Conservation (phyloP, 2,329 filamentous ascomycete genomes). For the Boeremia exigua region DNA sequence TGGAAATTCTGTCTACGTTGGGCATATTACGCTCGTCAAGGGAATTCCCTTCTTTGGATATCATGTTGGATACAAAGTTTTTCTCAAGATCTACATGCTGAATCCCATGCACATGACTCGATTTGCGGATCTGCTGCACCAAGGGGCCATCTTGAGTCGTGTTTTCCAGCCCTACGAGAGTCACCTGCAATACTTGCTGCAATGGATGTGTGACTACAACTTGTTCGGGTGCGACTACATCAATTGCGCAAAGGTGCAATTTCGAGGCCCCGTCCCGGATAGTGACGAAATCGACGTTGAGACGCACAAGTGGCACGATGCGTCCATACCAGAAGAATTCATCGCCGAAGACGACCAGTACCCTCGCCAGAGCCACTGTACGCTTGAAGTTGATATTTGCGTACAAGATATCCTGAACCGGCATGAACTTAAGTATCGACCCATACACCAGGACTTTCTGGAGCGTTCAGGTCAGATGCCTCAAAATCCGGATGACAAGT, state of each 20-base stretch:
- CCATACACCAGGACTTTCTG: conserved; percentile 84
- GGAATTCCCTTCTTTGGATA: conserved; percentile 96
- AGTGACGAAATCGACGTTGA: conserved; percentile 67
- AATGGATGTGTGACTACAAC: conserved; percentile 99
- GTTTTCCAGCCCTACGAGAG: conserved; percentile 92
- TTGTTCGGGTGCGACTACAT: conserved; percentile 93
- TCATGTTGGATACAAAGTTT: conserved; percentile 88
- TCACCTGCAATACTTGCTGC: conserved; percentile 87
- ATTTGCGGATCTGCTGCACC: conserved; percentile 82
- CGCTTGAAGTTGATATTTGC: conserved; percentile 87
- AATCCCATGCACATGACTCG: conserved; percentile 88
- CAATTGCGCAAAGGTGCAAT: conserved; percentile 71
- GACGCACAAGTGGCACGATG: conserved; percentile 79
- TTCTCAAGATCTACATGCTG: conserved; percentile 92
- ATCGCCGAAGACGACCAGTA: conserved; percentile 69
- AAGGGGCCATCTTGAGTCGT: conserved; percentile 84
- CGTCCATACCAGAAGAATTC: conserved; percentile 66
- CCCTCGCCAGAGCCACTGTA: conserved; percentile 83
- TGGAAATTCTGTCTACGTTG: conserved; percentile 76
- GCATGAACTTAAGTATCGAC: conserved; percentile 73
- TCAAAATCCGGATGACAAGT: conserved; percentile 69
- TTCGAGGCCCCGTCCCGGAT: conserved; percentile 76
- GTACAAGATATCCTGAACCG: conserved; percentile 89
- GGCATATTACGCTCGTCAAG: conserved; percentile 89
- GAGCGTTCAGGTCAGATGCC: conserved; percentile 70